Conservation (phyloP, 306 rosid species). For the Trichosanthes cucumerina region DNA sequence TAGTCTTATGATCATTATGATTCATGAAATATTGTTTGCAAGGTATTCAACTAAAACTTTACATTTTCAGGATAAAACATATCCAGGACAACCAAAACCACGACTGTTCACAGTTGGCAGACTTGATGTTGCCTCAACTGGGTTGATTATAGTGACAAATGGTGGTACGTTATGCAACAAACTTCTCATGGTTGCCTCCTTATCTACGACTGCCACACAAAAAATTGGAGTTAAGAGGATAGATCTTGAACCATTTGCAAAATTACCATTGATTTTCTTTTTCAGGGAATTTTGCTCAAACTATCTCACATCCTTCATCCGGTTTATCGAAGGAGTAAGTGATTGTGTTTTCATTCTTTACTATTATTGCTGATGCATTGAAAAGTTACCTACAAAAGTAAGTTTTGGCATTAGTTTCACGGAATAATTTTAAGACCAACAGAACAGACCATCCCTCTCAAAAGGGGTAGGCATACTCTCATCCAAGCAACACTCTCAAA, state of each 20-base stretch:
- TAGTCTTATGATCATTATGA: not conserved
- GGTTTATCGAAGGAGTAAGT: conserved; percentile 84
- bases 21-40: not conserved
- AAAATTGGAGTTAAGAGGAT: not conserved
- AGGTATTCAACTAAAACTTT: not conserved
- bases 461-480: too few relatives aligned
- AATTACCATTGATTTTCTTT: conserved; percentile 4
- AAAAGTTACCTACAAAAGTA: not conserved
- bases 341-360: conserved; percentile 6
- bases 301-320: conserved; percentile 80
- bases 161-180: conserved; percentile 40
- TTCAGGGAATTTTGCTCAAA: conserved; percentile 71
- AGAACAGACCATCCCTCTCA: too few relatives aligned
- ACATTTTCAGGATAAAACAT: conserved; percentile 51
- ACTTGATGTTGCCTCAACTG: conserved; percentile 95
- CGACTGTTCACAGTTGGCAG: conserved; percentile 88
- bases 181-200: not conserved
- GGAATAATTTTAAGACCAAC: not conserved
- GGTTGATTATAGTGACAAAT: conserved; percentile 85
- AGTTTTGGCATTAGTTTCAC: not conserved
- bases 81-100: conserved; percentile 57
- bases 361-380: not conserved
- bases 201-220: not conserved
- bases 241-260: not conserved
- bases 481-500: too few relatives aligned